Percentiles rank a stretch among this genome's conserved stretches.
phyloP scores from a whole-genome alignment of 2,329 filamentous ascomycete genomes.

The Exophiala bonariae region DNA sequence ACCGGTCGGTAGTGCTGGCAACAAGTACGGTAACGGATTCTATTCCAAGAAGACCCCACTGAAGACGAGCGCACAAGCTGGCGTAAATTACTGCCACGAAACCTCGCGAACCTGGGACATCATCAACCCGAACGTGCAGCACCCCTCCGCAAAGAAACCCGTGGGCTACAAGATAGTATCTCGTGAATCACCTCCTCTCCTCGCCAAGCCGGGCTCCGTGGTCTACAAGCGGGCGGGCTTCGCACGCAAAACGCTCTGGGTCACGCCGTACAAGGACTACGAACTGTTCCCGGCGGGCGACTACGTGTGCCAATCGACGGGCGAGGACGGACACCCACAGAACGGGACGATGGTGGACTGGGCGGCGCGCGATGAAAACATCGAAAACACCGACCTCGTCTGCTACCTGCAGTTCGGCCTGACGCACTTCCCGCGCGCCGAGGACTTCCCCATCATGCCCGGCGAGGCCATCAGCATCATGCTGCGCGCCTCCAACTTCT shows the following conservation, averaged over 20 bases:
- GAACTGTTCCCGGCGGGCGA: slow-evolving; percentile 81
- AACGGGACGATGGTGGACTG: slow-evolving; percentile 75
- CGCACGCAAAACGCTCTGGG: slow-evolving; percentile 79
- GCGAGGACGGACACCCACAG: slow-evolving; percentile 62
- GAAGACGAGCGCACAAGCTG: slow-evolving; percentile 65
- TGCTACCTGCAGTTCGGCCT: slow-evolving; percentile 93
- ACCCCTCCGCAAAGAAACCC: slow-evolving; percentile 81
- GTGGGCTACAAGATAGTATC: slow-evolving; percentile 86
- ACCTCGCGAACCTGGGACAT: slow-evolving; percentile 89
- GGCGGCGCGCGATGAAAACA: slow-evolving; percentile 63
- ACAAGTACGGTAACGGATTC: slow-evolving; percentile 87
- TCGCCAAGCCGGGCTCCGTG: slow-evolving; percentile 76
- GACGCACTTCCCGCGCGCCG: slow-evolving; percentile 82
- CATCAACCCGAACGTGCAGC: slow-evolving; percentile 74
- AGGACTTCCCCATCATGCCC: slow-evolving; percentile 92
- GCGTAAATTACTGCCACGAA: slow-evolving; percentile 76
- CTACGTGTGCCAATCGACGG: slow-evolving; percentile 83
- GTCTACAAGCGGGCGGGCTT: slow-evolving; percentile 93
- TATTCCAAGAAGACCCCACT: slow-evolving; percentile 80
- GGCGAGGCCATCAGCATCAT: slow-evolving; percentile 79
- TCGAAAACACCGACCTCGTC: slow-evolving; percentile 82
- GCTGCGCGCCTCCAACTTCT: slow-evolving; percentile 78
- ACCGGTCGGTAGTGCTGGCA: slow-evolving; percentile 75
- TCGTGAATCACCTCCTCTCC: slow-evolving; percentile 73
- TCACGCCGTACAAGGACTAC: slow-evolving; percentile 83